Evolutionary conservation across 1,139 yeast species (phyloP), one percentile per base, ranked within the genome.

Genomic region (Saccharomyces hybrid): DNA sequence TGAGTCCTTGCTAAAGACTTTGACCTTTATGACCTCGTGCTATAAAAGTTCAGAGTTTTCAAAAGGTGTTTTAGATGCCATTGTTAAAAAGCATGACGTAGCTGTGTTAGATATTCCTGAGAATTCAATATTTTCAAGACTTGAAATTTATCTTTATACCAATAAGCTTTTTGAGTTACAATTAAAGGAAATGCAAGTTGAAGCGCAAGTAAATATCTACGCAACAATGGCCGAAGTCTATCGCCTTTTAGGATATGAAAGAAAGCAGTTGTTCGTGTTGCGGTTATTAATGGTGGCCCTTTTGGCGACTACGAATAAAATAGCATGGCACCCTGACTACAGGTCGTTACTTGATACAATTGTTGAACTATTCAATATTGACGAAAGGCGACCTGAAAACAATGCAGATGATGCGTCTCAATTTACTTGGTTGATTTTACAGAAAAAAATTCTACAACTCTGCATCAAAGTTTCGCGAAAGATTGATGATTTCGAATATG

Each of bases 241-340:
- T 66, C 75, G 81, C 2, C 79, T 78, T 44, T 74, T 90, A 53
- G 83, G 84, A 0, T 76, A 86, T 65, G 59, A 68, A 8, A 75
- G 97, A 59, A 90, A 90, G 61, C 77, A 84, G 57, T 83, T 89
- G 0, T 83, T 91, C 59, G 78, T 87, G 31, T 69, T 89, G 9
- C 76, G 93, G 47, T 80, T 83, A 8, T 70, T 88, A 38, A 68
- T 88, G 30, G 75, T 78, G 6, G 75, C 80, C 6, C 65, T 86
- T 47, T 68, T 79, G 5, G 49, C 58, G 4, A 11, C 83, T 83
- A 1, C 77, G 74, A 54, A 63, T 76, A 47, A 56, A 50, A 44
- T 56, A 27, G 32, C 52, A 25, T 59, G 63, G 54, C 69, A 67
- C 52, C 49, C 57, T 4, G 56, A 54, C 20, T 66, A 76, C 13